Conservation (phyloP, 805 yeast genomes). For the Saccharomycopsis fermentans region DNA sequence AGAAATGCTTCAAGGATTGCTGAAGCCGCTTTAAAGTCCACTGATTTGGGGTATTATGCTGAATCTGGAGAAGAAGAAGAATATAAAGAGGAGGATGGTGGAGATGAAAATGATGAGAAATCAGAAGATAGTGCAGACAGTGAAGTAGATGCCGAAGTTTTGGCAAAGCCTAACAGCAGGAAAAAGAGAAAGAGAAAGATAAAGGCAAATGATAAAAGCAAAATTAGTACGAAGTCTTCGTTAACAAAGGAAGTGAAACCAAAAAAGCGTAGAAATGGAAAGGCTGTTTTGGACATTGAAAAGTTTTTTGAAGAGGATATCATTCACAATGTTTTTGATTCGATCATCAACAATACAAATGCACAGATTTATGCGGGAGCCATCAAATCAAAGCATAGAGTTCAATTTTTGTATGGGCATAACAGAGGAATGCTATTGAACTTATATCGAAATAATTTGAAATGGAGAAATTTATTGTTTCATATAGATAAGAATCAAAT, state of each 20-base stretch:
- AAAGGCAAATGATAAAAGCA: neutral
- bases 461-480: neutral
- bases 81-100: neutral
- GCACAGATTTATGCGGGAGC: neutral
- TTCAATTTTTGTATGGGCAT: neutral
- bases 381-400: neutral
- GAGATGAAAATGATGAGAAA: neutral
- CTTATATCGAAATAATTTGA: neutral
- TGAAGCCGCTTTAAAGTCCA: neutral
- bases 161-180: neutral
- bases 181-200: neutral
- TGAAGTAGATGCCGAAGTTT: neutral
- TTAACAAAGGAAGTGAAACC: neutral
- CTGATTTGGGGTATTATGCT: neutral
- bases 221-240: too few relatives aligned
- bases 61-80: neutral
- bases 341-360: neutral
- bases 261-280: neutral
- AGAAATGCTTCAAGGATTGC: constrained; percentile 1
- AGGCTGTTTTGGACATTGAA: neutral
- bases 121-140: neutral
- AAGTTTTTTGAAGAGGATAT: neutral
- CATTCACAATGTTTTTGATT: neutral
- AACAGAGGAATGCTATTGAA: neutral
- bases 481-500: neutral